Evolutionary conservation across 1,139 yeast species (phyloP).

Genomic region (Taphrina sp.): DNA sequence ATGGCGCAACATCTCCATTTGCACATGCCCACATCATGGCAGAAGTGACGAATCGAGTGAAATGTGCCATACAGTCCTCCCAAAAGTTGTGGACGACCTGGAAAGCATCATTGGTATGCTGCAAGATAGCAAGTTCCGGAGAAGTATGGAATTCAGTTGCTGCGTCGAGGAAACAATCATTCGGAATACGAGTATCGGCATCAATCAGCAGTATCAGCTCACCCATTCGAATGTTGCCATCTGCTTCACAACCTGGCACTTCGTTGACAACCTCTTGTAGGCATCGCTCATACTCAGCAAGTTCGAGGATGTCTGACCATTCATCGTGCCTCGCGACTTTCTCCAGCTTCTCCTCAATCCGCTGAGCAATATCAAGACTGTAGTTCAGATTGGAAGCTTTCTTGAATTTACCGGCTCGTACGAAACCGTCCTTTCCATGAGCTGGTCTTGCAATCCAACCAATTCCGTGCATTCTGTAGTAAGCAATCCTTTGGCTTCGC

Average conservation of each 20-base stretch:
- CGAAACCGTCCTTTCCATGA: conserved; percentile 36
- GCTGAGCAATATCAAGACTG: conserved; percentile 34
- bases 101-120: conserved; percentile 36
- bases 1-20: conserved; percentile 37
- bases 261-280: conserved; percentile 24
- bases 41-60: conserved; percentile 36
- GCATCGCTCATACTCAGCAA: conserved; percentile 9
- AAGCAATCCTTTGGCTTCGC: conserved; percentile 29
- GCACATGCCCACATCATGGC: conserved; percentile 37
- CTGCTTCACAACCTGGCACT: conserved; percentile 31
- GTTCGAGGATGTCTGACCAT: conserved; percentile 30
- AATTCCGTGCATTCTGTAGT: conserved; percentile 35
- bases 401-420: conserved; percentile 37
- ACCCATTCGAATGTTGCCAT: conserved; percentile 36
- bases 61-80: conserved; percentile 37
- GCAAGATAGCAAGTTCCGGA: conserved; percentile 37
- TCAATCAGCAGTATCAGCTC: conserved; percentile 36
- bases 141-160: conserved; percentile 36
- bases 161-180: conserved; percentile 37
- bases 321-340: conserved; percentile 19
- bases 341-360: conserved; percentile 34
- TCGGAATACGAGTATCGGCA: conserved; percentile 38
- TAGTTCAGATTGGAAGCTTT: conserved; percentile 38
- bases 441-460: conserved; percentile 37
- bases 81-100: conserved; percentile 36